Evolutionary conservation across 148 eudicot species (phyloP).

Genomic region (Rhododendron kiyosumense): DNA sequence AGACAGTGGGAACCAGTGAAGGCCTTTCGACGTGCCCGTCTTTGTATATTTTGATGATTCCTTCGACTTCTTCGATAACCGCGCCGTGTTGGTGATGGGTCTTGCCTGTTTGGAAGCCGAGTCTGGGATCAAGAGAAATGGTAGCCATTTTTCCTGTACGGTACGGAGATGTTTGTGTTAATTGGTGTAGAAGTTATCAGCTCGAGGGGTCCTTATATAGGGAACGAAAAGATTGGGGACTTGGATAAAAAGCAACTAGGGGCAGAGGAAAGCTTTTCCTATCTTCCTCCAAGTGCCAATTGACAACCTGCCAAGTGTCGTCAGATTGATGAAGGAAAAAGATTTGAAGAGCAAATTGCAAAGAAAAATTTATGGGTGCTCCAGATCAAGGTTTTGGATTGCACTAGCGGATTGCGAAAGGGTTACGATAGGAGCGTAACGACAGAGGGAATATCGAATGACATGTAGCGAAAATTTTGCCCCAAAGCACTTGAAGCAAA

Average conservation of each 20-base stretch:
- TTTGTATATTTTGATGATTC: conserved; percentile 47
- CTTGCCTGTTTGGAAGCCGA: conserved; percentile 19
- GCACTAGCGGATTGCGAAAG: not conserved
- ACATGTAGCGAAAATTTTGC: too few species aligned
- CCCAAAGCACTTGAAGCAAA: not conserved
- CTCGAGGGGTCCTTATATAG: not conserved
- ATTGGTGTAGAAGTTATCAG: not conserved
- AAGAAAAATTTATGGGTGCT: not conserved
- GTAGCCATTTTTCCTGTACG: conserved; percentile 27
- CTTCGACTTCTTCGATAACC: conserved; percentile 45
- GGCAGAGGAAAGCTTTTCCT: not conserved
- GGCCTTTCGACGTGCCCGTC: conserved; percentile 56
- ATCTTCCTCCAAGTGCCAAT: not conserved
- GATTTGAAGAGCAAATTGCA: not conserved
- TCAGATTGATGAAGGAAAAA: not conserved
- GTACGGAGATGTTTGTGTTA: not conserved
- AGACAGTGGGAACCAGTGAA: conserved; percentile 30
- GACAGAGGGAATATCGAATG: not conserved
- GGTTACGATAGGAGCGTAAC: not conserved
- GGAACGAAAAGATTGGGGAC: not conserved
- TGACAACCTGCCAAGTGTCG: not conserved
- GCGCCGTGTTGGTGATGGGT: conserved; percentile 16
- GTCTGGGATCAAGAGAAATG: conserved; percentile 26
- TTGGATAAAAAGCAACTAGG: not conserved
- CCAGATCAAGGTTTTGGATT: not conserved